phyloP scores from a whole-genome alignment of 2,329 filamentous ascomycete species.

The Fusarium drepaniforme region DNA sequence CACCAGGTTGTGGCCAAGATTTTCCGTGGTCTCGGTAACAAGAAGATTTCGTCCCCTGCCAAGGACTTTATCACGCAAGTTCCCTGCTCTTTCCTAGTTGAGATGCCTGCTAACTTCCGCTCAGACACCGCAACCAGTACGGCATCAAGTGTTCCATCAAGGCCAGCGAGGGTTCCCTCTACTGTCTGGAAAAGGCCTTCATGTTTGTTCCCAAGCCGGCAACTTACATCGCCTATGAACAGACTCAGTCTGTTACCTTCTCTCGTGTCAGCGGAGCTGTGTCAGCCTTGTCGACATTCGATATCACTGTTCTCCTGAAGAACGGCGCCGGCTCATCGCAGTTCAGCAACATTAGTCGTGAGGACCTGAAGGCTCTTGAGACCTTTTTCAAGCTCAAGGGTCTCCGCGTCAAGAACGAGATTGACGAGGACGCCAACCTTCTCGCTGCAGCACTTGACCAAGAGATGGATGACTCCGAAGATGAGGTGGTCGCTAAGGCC shows the following conservation, averaged over 20 bases:
- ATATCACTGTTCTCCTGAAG: conserved; percentile 95
- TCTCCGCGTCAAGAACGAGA: conserved; percentile 97
- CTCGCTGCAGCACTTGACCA: conserved; percentile 88
- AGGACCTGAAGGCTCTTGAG: conserved; percentile 97
- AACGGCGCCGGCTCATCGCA: conserved; percentile 88
- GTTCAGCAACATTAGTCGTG: conserved; percentile 99
- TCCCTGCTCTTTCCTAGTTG: conserved; percentile 1
- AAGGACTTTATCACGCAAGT: conserved; percentile 88
- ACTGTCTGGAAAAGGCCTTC: conserved; percentile 97
- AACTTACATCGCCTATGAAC: conserved; percentile 96
- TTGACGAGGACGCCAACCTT: conserved; percentile 88
- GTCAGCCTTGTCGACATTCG: conserved; percentile 94
- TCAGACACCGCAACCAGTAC: conserved; percentile 87
- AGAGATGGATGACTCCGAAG: conserved; percentile 85
- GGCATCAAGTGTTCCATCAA: conserved; percentile 99
- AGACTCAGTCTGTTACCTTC: conserved; percentile 92
- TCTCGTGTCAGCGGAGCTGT: conserved; percentile 95
- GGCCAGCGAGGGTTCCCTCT: conserved; percentile 96
- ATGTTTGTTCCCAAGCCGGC: conserved; percentile 99
- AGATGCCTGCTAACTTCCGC: conserved; percentile 44
- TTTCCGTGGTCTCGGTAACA: conserved; percentile 93
- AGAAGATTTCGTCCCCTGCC: conserved; percentile 93
- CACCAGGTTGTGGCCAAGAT: conserved; percentile 95
- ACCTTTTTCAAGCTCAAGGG: conserved; percentile 97
- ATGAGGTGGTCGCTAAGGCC: conserved; percentile 78